Base-by-base conservation (phyloP, 768 basidiomycete species). In the Auriculariales sp. region DNA sequence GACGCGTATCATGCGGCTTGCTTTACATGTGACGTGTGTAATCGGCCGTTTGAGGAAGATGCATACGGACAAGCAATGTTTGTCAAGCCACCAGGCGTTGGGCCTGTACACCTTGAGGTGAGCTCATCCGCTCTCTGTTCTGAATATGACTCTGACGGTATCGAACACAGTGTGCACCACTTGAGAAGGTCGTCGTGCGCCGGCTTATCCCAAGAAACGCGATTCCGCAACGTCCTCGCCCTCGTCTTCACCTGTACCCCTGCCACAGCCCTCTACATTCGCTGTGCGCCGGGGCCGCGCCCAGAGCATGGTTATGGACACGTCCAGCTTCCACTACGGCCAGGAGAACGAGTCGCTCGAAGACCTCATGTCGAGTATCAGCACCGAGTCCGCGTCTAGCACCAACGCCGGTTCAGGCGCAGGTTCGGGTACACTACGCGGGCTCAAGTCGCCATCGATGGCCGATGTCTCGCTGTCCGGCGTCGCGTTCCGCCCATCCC, bases 11-110 rank as follows among this genome's bases (percentile, higher is more conserved):
- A 91, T 55, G 69, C 74, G 3, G 72, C 77, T 35, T 91, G 87
- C 60, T 89, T 91, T 63, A 76, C 72, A 48, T 91, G 87, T 57
- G 67, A 62, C 19, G 66, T 81, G 19, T 91, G 87, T 56, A 67
- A 75, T 36, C 71, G 73, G 15, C 58, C 69, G 7, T 86, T 91
- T 56, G 74, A 73, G 53, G 82, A 83, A 58, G 67, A 66, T 30
- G 65, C 66, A 46, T 72, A 69, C 19, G 82, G 83, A 1, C 75
- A 79, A 54, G 78, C 83, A 7, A 67, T 77, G n/a, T 90, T 85
- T 63, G 78, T 85, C 19, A 72, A 77, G 49, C 74, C 73, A 12
- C 71, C 73, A 17, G 68, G 68, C 28, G 82, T 19, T 2, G 39
- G 83, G 14, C 78, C 79, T 45, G 83, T 78, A 60, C 87, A 90